Evolutionary conservation across 164 flowering plant genomes (phyloP).

Genomic region (Warburgia ugandensis): DNA sequence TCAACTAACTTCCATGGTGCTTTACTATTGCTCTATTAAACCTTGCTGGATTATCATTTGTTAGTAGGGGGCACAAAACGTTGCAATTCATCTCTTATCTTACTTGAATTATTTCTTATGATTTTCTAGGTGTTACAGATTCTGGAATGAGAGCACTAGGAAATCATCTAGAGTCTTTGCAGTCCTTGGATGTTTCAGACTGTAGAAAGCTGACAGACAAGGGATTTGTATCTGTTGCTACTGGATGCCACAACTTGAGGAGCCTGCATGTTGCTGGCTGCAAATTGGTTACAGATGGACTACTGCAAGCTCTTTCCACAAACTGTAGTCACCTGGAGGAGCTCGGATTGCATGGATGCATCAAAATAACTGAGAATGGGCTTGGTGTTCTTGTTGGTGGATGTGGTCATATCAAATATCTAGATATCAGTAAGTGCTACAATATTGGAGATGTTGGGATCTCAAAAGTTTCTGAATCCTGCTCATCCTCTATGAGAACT

Average conservation of each 20-base stretch:
- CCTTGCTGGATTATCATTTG: too few relatives aligned
- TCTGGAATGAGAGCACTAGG: slow-evolving; percentile 63
- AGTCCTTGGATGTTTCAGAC: slow-evolving; percentile 67
- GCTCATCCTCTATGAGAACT: slow-evolving; percentile 50
- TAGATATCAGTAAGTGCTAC: slow-evolving; percentile 73
- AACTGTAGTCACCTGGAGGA: slow-evolving; percentile 60
- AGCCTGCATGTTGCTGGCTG: slow-evolving; percentile 66
- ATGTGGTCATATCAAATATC: slow-evolving; percentile 41
- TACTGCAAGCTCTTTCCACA: slow-evolving; percentile 46
- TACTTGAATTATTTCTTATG: background rate
- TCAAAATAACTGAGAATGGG: slow-evolving; percentile 61
- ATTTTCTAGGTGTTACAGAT: slow-evolving; percentile 70
- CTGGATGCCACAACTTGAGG: slow-evolving; percentile 59
- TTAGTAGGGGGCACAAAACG: too few relatives aligned
- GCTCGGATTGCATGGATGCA: slow-evolving; percentile 65
- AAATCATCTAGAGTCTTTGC: slow-evolving; percentile 46
- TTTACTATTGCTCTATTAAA: too few relatives aligned
- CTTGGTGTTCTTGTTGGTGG: slow-evolving; percentile 57
- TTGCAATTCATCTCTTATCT: too few relatives aligned
- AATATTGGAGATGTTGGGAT: slow-evolving; percentile 70
- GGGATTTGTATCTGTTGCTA: slow-evolving; percentile 65
- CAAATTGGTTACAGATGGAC: slow-evolving; percentile 47
- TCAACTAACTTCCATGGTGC: too few relatives aligned
- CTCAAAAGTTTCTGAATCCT: slow-evolving; percentile 47
- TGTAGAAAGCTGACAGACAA: slow-evolving; percentile 82